These are phyloP conservation scores for Candida sanyiensis DNA, from an alignment of 805 yeast species.

Conservation along the genomic window DNA sequence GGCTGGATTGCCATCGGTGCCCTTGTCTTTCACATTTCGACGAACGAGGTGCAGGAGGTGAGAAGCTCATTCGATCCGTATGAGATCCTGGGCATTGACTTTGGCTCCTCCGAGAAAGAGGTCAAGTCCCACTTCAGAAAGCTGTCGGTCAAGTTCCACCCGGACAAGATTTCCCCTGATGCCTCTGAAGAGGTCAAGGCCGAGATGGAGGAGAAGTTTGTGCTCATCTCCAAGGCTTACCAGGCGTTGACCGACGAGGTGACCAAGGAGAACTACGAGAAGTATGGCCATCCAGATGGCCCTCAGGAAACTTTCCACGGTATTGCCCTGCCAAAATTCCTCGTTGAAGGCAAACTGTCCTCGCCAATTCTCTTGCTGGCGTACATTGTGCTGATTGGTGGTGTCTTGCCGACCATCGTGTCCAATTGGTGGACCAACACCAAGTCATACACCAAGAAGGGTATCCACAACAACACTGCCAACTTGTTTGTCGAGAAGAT, in stretches of 20 bases:
- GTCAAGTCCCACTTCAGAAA: conserved; percentile 81
- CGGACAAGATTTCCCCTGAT: conserved; percentile 75
- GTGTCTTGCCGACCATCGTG: conserved; percentile 73
- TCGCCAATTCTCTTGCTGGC: conserved; percentile 57
- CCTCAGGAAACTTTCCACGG: conserved; percentile 89
- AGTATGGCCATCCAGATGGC: conserved; percentile 97
- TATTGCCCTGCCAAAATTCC: conserved; percentile 87
- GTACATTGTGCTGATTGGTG: conserved; percentile 70
- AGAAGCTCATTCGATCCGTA: conserved; percentile 79
- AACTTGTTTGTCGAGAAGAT: conserved; percentile 63
- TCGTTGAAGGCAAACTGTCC: conserved; percentile 69
- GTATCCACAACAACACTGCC: conserved; percentile 82
- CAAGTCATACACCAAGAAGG: conserved; percentile 73
- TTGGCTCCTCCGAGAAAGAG: conserved; percentile 65
- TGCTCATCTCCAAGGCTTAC: conserved; percentile 84
- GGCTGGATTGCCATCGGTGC: conserved; percentile 32
- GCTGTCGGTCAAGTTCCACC: conserved; percentile 83
- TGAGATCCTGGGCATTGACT: conserved; percentile 69
- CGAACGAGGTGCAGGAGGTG: conserved; percentile 35
- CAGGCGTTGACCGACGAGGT: conserved; percentile 90
- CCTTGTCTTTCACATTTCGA: conserved; percentile 29
- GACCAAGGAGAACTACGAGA: conserved; percentile 72
- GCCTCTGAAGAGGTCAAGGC: conserved; percentile 45
- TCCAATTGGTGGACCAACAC: conserved; percentile 88
- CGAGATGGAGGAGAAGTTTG: conserved; percentile 68